These are phyloP conservation scores for Scedosporium minutisporum DNA, from an alignment of 2,329 filamentous ascomycete genomes.

Conservation along the genomic window DNA sequence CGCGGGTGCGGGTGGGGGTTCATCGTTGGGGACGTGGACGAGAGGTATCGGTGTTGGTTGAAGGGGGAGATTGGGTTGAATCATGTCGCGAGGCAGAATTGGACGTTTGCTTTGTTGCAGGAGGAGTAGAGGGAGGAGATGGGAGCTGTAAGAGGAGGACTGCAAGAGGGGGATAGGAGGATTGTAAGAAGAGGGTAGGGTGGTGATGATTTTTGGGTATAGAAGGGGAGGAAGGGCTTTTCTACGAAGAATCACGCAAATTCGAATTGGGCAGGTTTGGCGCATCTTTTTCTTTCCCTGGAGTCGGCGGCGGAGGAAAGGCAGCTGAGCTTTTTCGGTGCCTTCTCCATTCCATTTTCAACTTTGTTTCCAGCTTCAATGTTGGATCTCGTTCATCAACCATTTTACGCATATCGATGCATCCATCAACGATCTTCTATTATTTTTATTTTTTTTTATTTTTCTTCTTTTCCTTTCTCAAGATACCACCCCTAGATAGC, in stretches of 20 bases:
- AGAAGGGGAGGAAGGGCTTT: not conserved
- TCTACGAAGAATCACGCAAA: conserved; percentile 1
- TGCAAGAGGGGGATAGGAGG: not conserved
- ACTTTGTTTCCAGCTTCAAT: too few species aligned
- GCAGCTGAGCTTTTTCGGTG: not conserved
- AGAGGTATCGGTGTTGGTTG: conserved; percentile 30
- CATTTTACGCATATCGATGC: not conserved
- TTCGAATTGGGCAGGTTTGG: not conserved
- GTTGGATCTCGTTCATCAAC: not conserved
- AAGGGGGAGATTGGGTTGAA: conserved; percentile 26
- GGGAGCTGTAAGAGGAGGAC: not conserved
- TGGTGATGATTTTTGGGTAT: not conserved
- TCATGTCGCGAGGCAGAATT: conserved; percentile 22
- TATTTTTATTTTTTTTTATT: not conserved
- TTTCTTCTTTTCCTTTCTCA: not conserved
- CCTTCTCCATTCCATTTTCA: not conserved
- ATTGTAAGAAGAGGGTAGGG: not conserved
- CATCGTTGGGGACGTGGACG: conserved; percentile 26
- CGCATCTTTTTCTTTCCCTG: not conserved
- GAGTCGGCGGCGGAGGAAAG: not conserved
- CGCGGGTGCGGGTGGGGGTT: conserved; percentile 35
- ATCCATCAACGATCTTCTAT: not conserved
- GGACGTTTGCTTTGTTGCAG: conserved; percentile 32
- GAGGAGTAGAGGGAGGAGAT: conserved; percentile 4
- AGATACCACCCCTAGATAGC: not conserved